A percentile compares a stretch with the other conserved stretches of the same genome.
Evolutionary conservation across 805 yeast genomes (phyloP).

Genomic region (Saccharomycopsis selenospora): DNA sequence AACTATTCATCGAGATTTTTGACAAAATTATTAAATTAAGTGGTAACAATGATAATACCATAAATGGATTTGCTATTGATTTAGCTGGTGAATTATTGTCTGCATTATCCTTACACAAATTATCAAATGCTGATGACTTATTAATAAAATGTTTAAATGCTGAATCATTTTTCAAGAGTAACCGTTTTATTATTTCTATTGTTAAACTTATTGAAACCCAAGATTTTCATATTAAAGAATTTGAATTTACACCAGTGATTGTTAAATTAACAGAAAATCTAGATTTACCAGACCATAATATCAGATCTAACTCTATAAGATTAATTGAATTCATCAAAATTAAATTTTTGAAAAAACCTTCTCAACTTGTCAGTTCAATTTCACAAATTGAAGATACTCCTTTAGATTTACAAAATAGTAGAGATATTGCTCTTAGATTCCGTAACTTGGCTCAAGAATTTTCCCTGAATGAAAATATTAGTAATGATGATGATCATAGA

Average conservation of each 20-base stretch:
- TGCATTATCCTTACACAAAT: not conserved
- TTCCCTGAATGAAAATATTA: constrained; percentile 27
- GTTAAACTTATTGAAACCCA: not conserved
- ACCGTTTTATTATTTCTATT: not conserved
- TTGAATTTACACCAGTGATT: constrained; percentile 2
- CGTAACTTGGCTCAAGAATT: constrained; percentile 47
- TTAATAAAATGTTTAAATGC: not conserved
- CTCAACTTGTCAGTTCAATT: constrained; percentile 42
- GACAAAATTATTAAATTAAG: not conserved
- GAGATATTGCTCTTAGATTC: constrained; percentile 67
- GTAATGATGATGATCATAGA: constrained; percentile 23
- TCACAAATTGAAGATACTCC: constrained; percentile 66
- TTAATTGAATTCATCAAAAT: constrained; percentile 32
- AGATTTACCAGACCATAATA: constrained; percentile 40
- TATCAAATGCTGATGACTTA: not conserved
- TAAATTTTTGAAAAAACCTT: constrained; percentile 27
- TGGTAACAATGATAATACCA: not conserved
- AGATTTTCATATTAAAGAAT: too few species aligned
- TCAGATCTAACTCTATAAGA: constrained; percentile 47
- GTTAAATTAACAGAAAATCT: constrained; percentile 29
- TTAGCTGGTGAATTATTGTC: not conserved
- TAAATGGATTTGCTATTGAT: not conserved
- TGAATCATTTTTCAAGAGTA: not conserved
- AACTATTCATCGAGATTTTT: not conserved
- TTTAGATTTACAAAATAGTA: constrained; percentile 54